These are phyloP conservation scores for Fusarium citri DNA, from an alignment of 2,329 filamentous ascomycete genomes.

Conservation along the genomic window DNA sequence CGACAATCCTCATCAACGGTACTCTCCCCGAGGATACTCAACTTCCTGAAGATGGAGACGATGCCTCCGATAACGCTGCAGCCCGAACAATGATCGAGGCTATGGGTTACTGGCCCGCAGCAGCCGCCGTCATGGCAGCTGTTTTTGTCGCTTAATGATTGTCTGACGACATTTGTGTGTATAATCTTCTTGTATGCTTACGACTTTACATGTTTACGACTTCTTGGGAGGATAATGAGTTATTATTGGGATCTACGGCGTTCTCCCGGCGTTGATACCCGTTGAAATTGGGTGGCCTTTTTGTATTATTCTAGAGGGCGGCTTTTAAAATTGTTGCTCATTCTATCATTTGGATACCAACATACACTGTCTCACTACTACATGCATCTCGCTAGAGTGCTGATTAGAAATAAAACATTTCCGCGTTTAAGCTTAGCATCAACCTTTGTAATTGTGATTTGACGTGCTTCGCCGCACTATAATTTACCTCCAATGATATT, in stretches of 20 bases:
- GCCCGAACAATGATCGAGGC: constrained; percentile 50
- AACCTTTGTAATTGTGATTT: not conserved
- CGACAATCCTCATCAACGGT: constrained; percentile 79
- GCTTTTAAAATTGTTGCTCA: not conserved
- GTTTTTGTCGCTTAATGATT: constrained; percentile 56
- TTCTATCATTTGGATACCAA: not conserved
- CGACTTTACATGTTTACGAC: constrained; percentile 21
- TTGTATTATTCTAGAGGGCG: constrained; percentile 5
- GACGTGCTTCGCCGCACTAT: not conserved
- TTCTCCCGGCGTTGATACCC: constrained; percentile 29
- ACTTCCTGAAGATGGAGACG: constrained; percentile 46
- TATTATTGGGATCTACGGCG: constrained; percentile 2
- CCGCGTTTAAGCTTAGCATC: not conserved
- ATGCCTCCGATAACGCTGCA: constrained; percentile 39
- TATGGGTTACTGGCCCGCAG: constrained; percentile 63
- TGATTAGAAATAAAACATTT: constrained; percentile 6
- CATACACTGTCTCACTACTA: not conserved
- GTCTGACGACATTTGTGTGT: not conserved
- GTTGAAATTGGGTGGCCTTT: constrained; percentile 1
- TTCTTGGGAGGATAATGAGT: constrained; percentile 10
- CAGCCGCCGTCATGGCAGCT: constrained; percentile 57
- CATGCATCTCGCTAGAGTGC: not conserved
- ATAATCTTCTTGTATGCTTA: constrained; percentile 30
- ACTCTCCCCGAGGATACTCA: constrained; percentile 79
- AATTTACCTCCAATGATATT: not conserved